These are phyloP conservation scores for Phytophthora macrochlamydospora DNA, from an alignment of 352 stramenopile species.

Conservation along the genomic window DNA sequence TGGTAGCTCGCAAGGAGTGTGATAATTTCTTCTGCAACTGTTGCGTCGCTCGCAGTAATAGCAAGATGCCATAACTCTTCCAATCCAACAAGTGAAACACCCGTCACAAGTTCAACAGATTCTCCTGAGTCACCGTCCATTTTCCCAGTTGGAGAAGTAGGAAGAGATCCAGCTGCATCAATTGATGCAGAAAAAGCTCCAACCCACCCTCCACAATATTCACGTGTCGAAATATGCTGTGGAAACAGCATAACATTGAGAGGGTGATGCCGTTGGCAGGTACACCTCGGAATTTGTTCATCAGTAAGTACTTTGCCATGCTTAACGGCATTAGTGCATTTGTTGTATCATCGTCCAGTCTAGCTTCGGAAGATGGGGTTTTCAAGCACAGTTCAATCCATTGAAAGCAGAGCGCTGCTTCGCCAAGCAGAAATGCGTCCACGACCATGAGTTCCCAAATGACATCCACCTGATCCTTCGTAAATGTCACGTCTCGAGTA, in stretches of 20 bases:
- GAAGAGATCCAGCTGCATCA: neutral
- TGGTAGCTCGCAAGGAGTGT: slow-evolving; percentile 60
- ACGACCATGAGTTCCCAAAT: slow-evolving; percentile 59
- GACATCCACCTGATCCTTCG: slow-evolving; percentile 27
- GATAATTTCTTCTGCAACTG: slow-evolving; percentile 69
- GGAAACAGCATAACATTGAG: slow-evolving; percentile 66
- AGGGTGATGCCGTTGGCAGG: slow-evolving; percentile 38
- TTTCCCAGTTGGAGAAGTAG: slow-evolving; percentile 16
- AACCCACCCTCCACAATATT: slow-evolving; percentile 52
- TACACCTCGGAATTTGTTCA: slow-evolving; percentile 51
- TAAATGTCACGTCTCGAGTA: slow-evolving; percentile 4
- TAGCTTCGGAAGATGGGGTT: slow-evolving; percentile 11
- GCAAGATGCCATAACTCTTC: slow-evolving; percentile 67
- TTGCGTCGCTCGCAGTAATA: slow-evolving; percentile 40
- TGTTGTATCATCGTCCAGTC: neutral
- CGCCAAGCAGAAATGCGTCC: slow-evolving; percentile 39
- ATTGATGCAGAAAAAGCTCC: slow-evolving; percentile 27
- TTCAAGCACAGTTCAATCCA: slow-evolving; percentile 77
- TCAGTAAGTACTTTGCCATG: slow-evolving; percentile 41
- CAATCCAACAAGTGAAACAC: slow-evolving; percentile 44
- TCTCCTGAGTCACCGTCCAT: slow-evolving; percentile 18
- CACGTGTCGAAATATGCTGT: slow-evolving; percentile 67
- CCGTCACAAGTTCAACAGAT: slow-evolving; percentile 46
- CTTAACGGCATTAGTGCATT: slow-evolving; percentile 26
- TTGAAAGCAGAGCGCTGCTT: slow-evolving; percentile 70